Conservation (phyloP, 1,139 yeast species). For the Scheffersomyces segobiensis region DNA sequence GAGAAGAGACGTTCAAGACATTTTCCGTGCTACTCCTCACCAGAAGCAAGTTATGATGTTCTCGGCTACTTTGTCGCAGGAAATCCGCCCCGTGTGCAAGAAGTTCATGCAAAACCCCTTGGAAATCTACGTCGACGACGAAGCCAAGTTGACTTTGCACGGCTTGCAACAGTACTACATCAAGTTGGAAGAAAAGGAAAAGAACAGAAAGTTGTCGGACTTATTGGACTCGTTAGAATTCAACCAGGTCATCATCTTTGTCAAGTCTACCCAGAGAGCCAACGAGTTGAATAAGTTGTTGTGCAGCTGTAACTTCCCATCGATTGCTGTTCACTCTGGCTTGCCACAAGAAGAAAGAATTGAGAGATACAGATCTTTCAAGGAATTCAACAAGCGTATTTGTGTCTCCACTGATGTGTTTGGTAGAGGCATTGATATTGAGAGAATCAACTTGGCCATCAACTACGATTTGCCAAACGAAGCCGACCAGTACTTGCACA, state of each 20-base stretch:
- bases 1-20: conserved; percentile 99
- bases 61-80: conserved; percentile 92
- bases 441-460: conserved; percentile 96
- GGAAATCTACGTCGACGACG: conserved; percentile 97
- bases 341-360: conserved; percentile 98
- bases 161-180: conserved; percentile 97
- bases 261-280: conserved; percentile 89
- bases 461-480: conserved; percentile 90
- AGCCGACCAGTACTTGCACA: conserved; percentile 97
- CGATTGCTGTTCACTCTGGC: conserved; percentile 95
- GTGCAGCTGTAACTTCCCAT: conserved; percentile 94
- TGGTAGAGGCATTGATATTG: conserved; percentile 99
- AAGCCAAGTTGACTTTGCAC: conserved; percentile 94
- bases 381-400: conserved; percentile 97
- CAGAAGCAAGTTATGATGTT: conserved; percentile 99
- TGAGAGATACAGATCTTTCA: conserved; percentile 92
- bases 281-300: conserved; percentile 86
- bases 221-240: conserved; percentile 92
- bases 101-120: conserved; percentile 97
- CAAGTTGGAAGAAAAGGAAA: conserved; percentile 86
- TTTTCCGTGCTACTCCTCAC: conserved; percentile 96
- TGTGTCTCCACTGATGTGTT: conserved; percentile 98
- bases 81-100: conserved; percentile 95
- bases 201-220: conserved; percentile 91
- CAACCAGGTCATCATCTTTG: conserved; percentile 97